phyloP scores from a whole-genome alignment of 495 filamentous ascomycete species.

The Trichoderma virens region DNA sequence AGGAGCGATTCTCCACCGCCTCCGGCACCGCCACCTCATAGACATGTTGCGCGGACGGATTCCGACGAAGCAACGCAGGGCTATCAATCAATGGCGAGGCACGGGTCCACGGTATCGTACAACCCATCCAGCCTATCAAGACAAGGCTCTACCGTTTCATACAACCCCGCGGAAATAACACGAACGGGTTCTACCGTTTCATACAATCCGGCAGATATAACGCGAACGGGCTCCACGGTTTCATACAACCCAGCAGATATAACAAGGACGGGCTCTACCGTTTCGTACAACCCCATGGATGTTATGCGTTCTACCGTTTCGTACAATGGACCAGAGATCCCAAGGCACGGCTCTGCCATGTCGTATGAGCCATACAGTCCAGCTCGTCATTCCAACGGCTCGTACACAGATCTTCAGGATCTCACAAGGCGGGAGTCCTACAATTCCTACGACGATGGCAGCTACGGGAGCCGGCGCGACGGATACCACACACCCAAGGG shows the following conservation, averaged over 20 bases:
- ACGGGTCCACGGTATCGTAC: slow-evolving; percentile 10
- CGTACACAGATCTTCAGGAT: slow-evolving; percentile 20
- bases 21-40: slow-evolving; percentile 48
- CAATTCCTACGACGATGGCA: slow-evolving; percentile 17
- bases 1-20: slow-evolving; percentile 39
- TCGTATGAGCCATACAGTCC: not conserved
- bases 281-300: not conserved
- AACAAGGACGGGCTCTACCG: not conserved
- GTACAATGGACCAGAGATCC: not conserved
- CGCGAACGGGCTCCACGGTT: not conserved
- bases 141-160: not conserved
- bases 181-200: not conserved
- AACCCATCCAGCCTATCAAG: not conserved
- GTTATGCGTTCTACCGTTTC: not conserved
- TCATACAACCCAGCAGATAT: not conserved
- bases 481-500: slow-evolving; percentile 42
- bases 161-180: not conserved
- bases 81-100: slow-evolving; percentile 12
- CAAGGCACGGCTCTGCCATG: not conserved
- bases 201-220: not conserved
- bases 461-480: slow-evolving; percentile 13
- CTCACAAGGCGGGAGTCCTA: slow-evolving; percentile 21
- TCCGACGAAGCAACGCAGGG: not conserved
- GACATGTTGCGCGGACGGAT: slow-evolving; percentile 20
- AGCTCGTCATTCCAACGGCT: slow-evolving; percentile 11